Percentiles rank a stretch among this genome's conserved stretches.
Evolutionary conservation across 2,329 filamentous ascomycete species (phyloP).

Genomic region (Alternaria arbusti): DNA sequence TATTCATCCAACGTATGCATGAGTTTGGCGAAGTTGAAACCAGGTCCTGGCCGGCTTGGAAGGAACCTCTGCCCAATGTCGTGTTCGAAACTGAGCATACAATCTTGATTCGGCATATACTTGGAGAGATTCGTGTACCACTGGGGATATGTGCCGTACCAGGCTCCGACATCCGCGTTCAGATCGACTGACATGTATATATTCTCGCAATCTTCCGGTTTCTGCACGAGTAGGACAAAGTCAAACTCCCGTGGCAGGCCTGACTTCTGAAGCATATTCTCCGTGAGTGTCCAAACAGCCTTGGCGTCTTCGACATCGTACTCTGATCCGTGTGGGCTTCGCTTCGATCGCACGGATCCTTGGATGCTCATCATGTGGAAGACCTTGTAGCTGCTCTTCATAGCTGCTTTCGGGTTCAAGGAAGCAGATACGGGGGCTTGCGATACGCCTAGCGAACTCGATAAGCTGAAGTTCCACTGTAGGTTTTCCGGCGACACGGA

Average conservation of each 20-base stretch:
- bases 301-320: constrained; percentile 54
- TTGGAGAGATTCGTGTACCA: constrained; percentile 48
- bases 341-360: constrained; percentile 53
- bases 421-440: constrained; percentile 53
- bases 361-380: constrained; percentile 60
- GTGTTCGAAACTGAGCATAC: constrained; percentile 48
- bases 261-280: constrained; percentile 56
- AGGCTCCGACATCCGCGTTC: constrained; percentile 51
- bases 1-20: constrained; percentile 52
- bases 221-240: constrained; percentile 58
- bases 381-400: constrained; percentile 52
- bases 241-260: constrained; percentile 60
- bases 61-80: constrained; percentile 55
- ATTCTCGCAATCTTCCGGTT: constrained; percentile 50
- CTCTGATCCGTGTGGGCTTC: constrained; percentile 42
- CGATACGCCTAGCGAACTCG: constrained; percentile 55
- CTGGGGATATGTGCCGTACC: constrained; percentile 51
- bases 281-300: constrained; percentile 59
- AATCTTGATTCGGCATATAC: constrained; percentile 49
- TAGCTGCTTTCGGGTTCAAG: constrained; percentile 51
- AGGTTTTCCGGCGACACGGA: constrained; percentile 56
- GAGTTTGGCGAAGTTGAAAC: constrained; percentile 56
- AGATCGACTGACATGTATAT: constrained; percentile 52
- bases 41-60: constrained; percentile 40
- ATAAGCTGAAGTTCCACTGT: constrained; percentile 57